Evolutionary conservation across 2,329 filamentous ascomycete species (phyloP), one percentile per base, ranked within the genome.

Genomic region (Scytalidium sp.): DNA sequence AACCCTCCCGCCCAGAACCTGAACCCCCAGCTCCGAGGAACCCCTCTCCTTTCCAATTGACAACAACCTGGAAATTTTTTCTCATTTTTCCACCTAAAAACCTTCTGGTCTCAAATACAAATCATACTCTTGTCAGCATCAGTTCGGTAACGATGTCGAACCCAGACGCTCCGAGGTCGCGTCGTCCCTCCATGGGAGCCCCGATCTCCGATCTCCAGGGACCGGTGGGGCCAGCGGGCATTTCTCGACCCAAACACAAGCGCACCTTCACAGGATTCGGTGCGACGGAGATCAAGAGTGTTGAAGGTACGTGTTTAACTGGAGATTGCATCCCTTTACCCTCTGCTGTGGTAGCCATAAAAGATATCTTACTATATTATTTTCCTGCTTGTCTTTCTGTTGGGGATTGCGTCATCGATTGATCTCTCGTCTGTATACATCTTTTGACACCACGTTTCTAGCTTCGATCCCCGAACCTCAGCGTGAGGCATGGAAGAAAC

Each of bases 211-310:
- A 96, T 66, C 85, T 97, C 55, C 80, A 89, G 69, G 92, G 91
- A 57, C 86, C 89, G 17, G 83, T 97, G 50, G 87, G 87, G n/a
- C 90, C 91, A 39, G 86, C 85, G 40, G 93, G 95, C 67, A 85
- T 88, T 72, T 83, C 81, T 21, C 81, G 94, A 53, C 94, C 94
- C 42, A 99, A 97, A 75, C 94, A 99, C 75, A 97, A 90, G 78
- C 84, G 94, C 60, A 97, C 93, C n/a, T 88, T 89, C 58, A 99
- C 94, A 9, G 94, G 94, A 8, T 94, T 97, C 66, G 92, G 91
- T 27, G 81, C 91, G 22, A 77, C 82, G 29, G 94, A 99, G 67
- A 97, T 97, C 76, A 97, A 96, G 76, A 87, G 74, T 62, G 90
- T 97, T 44, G 92, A 97, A 75, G 90, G 91, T 75, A 84, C 73